Evolutionary conservation across 306 rosid genomes (phyloP), one percentile per base, ranked within the genome.

Genomic region (Vigna unguiculata): DNA sequence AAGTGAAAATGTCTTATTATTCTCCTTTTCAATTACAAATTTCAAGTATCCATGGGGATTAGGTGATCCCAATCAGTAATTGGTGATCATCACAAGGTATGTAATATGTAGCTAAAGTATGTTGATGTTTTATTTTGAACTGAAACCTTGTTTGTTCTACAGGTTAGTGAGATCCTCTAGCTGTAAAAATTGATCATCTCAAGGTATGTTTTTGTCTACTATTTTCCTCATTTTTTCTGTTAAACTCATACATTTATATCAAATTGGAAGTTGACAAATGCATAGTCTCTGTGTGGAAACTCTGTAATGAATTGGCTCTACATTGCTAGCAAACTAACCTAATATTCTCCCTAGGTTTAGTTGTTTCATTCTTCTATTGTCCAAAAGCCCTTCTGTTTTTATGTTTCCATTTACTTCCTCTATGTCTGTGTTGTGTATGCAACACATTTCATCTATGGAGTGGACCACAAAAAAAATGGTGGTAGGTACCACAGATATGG

Each of bases 131-230:
- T 13, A 17, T 54, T 71, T 65, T 17, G 45, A 12, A 24, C 11
- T 48, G 46, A 53, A 61, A 69, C 46, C 63, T 76, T 69, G 67
- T 72, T 70, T 77, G 80, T 38, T 88, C 60, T 71, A 43, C 88
- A 96, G 99, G 97, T 85, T 61, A 89, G 85, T 12, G 97, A 92
- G 93, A 92, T 20, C 99, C 98, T 1, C 91, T 96, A 63, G 91
- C 99, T 19, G 99, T 96, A 58, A 91, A 96, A 89, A 98, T 96
- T 61, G 99, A 96, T 85, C 99, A 96, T 88, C 97, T 92, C 82
- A 96, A 96, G 98, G 99, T 75, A 86, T 30, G 90, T 64, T 67
- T 69, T 36, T 54, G 24, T 72, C 7, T 52, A 71, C 55, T 65
- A 51, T 65, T 72, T 36, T 78, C 54, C 41, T 43, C 47, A 47